phyloP scores from a whole-genome alignment of 305 asterid species.

The Coffea humblotiana region DNA sequence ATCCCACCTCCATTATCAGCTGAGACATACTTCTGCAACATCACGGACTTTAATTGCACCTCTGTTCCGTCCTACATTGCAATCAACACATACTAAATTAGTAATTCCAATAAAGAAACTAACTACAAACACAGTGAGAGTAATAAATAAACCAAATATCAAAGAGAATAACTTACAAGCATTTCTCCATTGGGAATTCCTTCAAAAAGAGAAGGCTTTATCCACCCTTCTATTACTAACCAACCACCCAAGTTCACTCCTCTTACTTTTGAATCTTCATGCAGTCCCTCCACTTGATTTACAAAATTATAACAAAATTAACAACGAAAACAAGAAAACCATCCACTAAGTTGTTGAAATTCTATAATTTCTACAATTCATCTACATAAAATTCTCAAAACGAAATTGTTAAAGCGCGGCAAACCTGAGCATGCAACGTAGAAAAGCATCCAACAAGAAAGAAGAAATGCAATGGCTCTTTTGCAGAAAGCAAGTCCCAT shows the following conservation, averaged over 20 bases:
- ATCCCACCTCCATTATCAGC: conserved; percentile 74
- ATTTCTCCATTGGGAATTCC: conserved; percentile 69
- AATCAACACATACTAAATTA: conserved; percentile 18
- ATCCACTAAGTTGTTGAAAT: background rate
- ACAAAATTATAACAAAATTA: conserved; percentile 25
- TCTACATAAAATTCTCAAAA: conserved; percentile 2
- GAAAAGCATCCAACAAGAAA: conserved; percentile 42
- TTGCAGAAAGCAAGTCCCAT: conserved; percentile 55
- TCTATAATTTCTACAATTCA: background rate
- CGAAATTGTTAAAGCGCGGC: conserved; percentile 16
- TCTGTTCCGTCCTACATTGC: conserved; percentile 76
- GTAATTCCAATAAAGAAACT: background rate
- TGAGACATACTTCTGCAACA: conserved; percentile 55
- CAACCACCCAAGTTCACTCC: conserved; percentile 92
- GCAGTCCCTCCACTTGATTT: conserved; percentile 57
- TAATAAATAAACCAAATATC: conserved; percentile 4
- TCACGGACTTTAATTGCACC: conserved; percentile 59
- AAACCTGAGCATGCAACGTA: conserved; percentile 59
- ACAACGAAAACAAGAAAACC: background rate
- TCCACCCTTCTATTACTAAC: conserved; percentile 85
- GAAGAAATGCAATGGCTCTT: conserved; percentile 47
- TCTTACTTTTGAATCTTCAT: conserved; percentile 53
- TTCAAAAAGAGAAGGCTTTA: conserved; percentile 75
- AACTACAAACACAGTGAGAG: background rate
- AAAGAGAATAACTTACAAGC: conserved; percentile 51